phyloP scores from a whole-genome alignment of 2,329 filamentous ascomycete genomes.

The Periconia digitata region DNA sequence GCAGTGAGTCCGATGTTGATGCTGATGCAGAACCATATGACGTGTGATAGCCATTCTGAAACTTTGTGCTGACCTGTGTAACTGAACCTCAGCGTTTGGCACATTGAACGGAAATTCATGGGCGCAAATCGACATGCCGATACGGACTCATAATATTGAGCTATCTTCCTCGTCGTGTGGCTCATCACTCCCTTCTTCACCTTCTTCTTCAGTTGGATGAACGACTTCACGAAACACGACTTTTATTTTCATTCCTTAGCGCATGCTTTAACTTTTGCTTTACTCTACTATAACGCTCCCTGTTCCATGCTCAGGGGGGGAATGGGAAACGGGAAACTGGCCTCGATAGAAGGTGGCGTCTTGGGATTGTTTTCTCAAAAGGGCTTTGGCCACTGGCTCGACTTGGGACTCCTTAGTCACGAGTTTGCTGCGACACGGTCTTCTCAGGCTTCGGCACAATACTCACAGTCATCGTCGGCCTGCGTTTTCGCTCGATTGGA shows the following conservation, averaged over 20 bases:
- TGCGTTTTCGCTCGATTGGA: not conserved
- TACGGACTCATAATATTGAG: no score
- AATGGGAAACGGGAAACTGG: no score
- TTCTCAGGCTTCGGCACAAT: not conserved
- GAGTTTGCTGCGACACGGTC: no score
- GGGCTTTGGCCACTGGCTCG: no score
- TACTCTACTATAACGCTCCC: not conserved
- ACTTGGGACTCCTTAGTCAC: no score
- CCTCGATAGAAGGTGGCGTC: not conserved
- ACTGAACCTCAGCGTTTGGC: not conserved
- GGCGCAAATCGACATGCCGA: not conserved
- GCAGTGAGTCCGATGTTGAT: conserved; percentile 38
- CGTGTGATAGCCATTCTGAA: conserved; percentile 3
- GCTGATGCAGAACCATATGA: conserved; percentile 23
- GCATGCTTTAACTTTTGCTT: not conserved
- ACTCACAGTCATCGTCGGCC: not conserved
- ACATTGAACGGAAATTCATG: not conserved
- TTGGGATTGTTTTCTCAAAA: not conserved
- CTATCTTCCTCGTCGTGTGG: no score
- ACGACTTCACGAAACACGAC: not conserved
- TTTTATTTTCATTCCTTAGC: not conserved
- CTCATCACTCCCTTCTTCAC: no score
- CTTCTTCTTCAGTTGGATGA: no score
- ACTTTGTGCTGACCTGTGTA: not conserved
- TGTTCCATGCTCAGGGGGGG: not conserved